phyloP scores from a whole-genome alignment of 192 early-diverging fungal species.

The Coemansia guatemalensis region DNA sequence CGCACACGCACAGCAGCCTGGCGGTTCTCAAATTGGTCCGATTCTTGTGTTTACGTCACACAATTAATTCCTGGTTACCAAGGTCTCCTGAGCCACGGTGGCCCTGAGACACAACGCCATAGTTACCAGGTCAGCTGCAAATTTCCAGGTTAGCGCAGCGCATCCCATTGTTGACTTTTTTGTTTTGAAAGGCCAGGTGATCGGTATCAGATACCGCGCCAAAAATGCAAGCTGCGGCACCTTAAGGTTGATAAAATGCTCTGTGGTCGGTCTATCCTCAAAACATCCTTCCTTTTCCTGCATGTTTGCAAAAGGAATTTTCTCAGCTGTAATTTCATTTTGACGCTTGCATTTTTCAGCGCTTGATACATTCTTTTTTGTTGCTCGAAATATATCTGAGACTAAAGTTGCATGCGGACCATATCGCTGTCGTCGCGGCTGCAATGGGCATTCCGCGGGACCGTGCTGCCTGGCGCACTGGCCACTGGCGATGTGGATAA shows the following conservation, averaged over 20 bases:
- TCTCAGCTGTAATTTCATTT: background rate
- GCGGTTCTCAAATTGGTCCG: too few species aligned
- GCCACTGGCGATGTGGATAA: slow-evolving; percentile 54
- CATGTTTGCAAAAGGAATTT: background rate
- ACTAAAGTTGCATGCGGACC: slow-evolving; percentile 31
- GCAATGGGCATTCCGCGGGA: slow-evolving; percentile 54
- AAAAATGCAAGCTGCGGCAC: too few species aligned
- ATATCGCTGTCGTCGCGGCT: slow-evolving; percentile 52
- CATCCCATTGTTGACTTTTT: background rate
- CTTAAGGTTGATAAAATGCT: too few species aligned
- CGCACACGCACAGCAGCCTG: background rate
- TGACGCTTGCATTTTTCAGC: background rate
- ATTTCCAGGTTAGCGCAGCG: background rate
- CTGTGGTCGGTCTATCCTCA: too few species aligned
- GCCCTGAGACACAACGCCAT: background rate
- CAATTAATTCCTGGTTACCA: background rate
- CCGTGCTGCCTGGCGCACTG: slow-evolving; percentile 48
- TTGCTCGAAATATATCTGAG: background rate
- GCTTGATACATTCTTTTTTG: background rate
- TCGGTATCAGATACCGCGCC: background rate
- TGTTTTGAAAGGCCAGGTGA: background rate
- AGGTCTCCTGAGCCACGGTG: background rate
- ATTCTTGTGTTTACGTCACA: background rate
- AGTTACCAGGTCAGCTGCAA: background rate
- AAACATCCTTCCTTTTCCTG: background rate